phyloP scores from a whole-genome alignment of 2,329 filamentous ascomycete genomes.

The Aspergillus quadrilineatus region DNA sequence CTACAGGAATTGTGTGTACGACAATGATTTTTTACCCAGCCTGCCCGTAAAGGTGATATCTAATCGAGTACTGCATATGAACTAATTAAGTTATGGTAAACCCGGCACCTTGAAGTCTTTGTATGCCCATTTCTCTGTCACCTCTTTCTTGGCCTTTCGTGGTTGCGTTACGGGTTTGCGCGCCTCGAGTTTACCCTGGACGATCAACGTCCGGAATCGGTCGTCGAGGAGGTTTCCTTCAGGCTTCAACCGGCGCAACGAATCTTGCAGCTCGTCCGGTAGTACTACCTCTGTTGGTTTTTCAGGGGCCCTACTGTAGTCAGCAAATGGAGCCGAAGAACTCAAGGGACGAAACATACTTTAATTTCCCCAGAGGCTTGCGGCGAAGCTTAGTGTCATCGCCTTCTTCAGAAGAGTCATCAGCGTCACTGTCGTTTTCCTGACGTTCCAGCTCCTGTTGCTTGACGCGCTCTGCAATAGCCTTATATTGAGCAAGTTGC shows the following conservation, averaged over 20 bases:
- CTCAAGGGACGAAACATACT: slow-evolving; percentile 37
- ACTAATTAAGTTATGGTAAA: slow-evolving; percentile 13
- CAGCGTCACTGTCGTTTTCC: slow-evolving; percentile 36
- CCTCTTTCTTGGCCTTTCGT: slow-evolving; percentile 76
- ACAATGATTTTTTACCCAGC: slow-evolving; percentile 4
- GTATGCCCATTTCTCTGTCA: slow-evolving; percentile 95
- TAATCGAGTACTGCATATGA: neutral
- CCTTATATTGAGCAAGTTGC: slow-evolving; percentile 70
- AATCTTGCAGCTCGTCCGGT: slow-evolving; percentile 78
- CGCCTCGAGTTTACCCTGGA: slow-evolving; percentile 85
- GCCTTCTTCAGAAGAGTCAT: slow-evolving; percentile 50
- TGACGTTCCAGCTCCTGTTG: slow-evolving; percentile 51
- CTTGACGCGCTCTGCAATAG: slow-evolving; percentile 58
- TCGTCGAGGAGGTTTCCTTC: slow-evolving; percentile 96
- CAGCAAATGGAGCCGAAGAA: neutral
- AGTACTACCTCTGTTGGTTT: slow-evolving; percentile 78
- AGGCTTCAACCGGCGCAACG: slow-evolving; percentile 78
- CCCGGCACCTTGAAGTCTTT: slow-evolving; percentile 77
- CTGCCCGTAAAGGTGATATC: slow-evolving; percentile 15
- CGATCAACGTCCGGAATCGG: slow-evolving; percentile 81
- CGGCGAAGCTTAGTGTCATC: slow-evolving; percentile 67
- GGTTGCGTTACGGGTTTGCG: slow-evolving; percentile 74
- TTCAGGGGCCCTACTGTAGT: slow-evolving; percentile 55
- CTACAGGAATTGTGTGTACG: no score
- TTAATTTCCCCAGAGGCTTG: slow-evolving; percentile 65